phyloP scores from a whole-genome alignment of 1,139 yeast genomes.

The Lodderomyces oxycetoniae region DNA sequence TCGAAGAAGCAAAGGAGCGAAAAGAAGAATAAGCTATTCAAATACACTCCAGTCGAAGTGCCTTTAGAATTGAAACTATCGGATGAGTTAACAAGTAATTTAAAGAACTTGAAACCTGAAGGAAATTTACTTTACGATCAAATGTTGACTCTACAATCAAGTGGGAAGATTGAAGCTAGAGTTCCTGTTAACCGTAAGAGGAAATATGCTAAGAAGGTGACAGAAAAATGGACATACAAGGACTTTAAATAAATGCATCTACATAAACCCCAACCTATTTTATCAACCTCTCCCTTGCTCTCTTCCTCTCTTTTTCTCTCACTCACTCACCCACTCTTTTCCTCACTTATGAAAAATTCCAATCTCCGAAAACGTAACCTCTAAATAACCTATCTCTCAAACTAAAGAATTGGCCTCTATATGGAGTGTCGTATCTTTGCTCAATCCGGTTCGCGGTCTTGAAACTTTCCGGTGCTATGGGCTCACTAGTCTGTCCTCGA shows the following conservation, averaged over 20 bases:
- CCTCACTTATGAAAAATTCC: constrained; percentile 37
- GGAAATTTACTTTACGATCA: constrained; percentile 83
- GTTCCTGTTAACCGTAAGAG: constrained; percentile 65
- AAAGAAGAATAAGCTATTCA: constrained; percentile 36
- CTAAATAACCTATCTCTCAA: constrained; percentile 49
- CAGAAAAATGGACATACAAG: constrained; percentile 91
- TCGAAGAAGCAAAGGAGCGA: constrained; percentile 19
- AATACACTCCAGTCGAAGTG: constrained; percentile 54
- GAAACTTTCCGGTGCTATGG: constrained; percentile 70
- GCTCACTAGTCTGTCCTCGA: constrained; percentile 65
- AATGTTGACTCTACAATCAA: constrained; percentile 73
- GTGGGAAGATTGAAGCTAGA: constrained; percentile 84
- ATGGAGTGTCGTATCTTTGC: constrained; percentile 46
- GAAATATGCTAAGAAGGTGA: constrained; percentile 64
- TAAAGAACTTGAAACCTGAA: constrained; percentile 83
- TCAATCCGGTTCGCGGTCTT: constrained; percentile 33
- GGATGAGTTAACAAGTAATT: constrained; percentile 80
- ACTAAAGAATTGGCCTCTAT: constrained; percentile 46
- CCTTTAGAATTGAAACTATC: constrained; percentile 84
- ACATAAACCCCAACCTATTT: constrained; percentile 1
- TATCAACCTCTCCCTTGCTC: not conserved
- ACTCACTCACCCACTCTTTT: constrained; percentile 1
- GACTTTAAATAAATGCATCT: constrained; percentile 56
- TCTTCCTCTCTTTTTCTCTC: not conserved
- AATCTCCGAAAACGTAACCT: constrained; percentile 45